phyloP scores from a whole-genome alignment of 129 eudicot species.

The Centrapalus pauciflorus region DNA sequence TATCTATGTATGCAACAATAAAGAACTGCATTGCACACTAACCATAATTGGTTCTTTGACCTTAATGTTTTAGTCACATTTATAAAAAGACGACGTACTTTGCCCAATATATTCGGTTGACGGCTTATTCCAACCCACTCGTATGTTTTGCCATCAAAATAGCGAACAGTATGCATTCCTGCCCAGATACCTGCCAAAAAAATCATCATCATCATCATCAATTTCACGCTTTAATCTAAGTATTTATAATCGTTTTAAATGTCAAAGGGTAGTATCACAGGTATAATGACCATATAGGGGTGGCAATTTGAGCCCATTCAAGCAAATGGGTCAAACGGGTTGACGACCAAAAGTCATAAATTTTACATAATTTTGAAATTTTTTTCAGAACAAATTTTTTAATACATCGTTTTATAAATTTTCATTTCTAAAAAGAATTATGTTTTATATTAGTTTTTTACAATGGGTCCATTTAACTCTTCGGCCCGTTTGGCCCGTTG shows the following conservation, averaged over 20 bases:
- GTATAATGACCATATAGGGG: background rate
- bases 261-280: background rate
- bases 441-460: no score
- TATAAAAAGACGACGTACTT: constrained; percentile 40
- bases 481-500: no score
- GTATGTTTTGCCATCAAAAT: constrained; percentile 92
- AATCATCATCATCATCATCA: background rate
- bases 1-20: background rate
- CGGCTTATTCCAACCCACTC: constrained; percentile 99
- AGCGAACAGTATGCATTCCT: constrained; percentile 89
- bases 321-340: no score
- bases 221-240: background rate
- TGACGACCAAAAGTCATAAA: no score
- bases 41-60: no score
- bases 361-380: no score
- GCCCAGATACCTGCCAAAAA: constrained; percentile 84
- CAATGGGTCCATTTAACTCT: no score
- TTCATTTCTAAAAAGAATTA: no score
- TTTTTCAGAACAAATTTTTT: no score
- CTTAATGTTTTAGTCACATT: background rate
- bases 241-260: background rate
- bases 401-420: no score
- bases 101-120: constrained; percentile 88
- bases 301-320: background rate
- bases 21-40: no score